These are phyloP conservation scores for Aspergillus japonicus DNA, from an alignment of 2,329 filamentous ascomycete genomes.

Conservation along the genomic window DNA sequence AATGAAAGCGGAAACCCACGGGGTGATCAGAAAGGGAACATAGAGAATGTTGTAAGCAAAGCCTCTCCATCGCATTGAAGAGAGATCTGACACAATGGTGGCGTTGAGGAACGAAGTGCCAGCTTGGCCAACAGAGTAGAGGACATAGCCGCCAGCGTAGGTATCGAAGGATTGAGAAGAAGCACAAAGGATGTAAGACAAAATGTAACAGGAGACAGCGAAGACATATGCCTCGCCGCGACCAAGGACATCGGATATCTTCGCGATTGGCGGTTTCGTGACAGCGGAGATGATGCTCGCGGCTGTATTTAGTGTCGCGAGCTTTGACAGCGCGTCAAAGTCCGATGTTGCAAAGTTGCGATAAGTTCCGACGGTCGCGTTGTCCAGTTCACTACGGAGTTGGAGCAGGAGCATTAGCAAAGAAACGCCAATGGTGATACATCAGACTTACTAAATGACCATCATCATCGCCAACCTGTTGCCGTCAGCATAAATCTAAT, in stretches of 20 bases:
- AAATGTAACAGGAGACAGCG: conserved; percentile 35
- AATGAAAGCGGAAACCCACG: conserved; percentile 44
- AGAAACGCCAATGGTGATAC: not conserved
- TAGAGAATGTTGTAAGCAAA: conserved; percentile 42
- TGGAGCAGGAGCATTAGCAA: not conserved
- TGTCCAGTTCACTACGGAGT: conserved; percentile 35
- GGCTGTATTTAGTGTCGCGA: conserved; percentile 38
- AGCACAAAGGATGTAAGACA: conserved; percentile 42
- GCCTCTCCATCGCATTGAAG: conserved; percentile 41
- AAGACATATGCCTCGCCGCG: conserved; percentile 40
- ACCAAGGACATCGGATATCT: conserved; percentile 45
- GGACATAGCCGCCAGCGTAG: conserved; percentile 40
- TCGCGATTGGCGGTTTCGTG: conserved; percentile 44
- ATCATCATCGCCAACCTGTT: conserved; percentile 32
- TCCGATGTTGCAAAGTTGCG: conserved; percentile 43
- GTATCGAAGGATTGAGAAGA: conserved; percentile 35
- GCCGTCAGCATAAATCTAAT: conserved; percentile 7
- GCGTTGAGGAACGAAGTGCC: conserved; percentile 44
- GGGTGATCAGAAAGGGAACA: conserved; percentile 42
- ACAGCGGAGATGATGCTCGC: conserved; percentile 41
- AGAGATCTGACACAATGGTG: conserved; percentile 45
- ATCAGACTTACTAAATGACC: conserved; percentile 28
- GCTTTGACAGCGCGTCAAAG: conserved; percentile 38
- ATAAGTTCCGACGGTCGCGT: conserved; percentile 40
- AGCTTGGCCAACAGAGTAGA: conserved; percentile 40